Conservation (phyloP, 2,329 filamentous ascomycete genomes). For the Colletotrichum echinochloae region DNA sequence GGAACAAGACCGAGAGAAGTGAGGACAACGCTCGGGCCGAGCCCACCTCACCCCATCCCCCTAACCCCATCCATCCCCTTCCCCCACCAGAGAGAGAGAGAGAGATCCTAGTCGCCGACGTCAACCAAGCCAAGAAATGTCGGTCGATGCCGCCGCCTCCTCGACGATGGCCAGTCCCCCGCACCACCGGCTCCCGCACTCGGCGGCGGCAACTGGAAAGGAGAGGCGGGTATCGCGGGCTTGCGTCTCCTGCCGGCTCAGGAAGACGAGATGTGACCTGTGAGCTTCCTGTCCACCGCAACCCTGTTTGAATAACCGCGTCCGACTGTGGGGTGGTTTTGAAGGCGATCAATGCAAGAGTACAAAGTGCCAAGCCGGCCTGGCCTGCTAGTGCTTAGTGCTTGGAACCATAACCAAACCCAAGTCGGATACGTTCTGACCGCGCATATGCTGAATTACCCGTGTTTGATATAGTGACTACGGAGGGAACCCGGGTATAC, state of each 20-base stretch:
- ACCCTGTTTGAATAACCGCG: constrained; percentile 26
- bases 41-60: too few species aligned
- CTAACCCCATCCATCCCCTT: too few species aligned
- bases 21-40: constrained; percentile 6
- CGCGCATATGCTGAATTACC: constrained; percentile 12
- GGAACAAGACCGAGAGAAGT: not conserved
- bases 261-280: constrained; percentile 51
- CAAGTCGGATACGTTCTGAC: not conserved
- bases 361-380: too few species aligned
- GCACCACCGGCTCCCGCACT: constrained; percentile 20
- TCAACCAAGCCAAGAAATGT: constrained; percentile 12
- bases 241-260: constrained; percentile 48
- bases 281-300: constrained; percentile 40
- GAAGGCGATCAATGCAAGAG: not conserved
- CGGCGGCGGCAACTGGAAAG: constrained; percentile 38
- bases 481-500: constrained; percentile 50
- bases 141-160: constrained; percentile 18
- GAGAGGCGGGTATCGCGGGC: constrained; percentile 49
- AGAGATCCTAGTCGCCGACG: not conserved
- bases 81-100: too few species aligned
- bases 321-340: not conserved
- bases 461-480: constrained; percentile 44
- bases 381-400: not conserved
- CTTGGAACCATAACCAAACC: not conserved
- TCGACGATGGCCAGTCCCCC: constrained; percentile 8